Percentiles rank a stretch among this genome's conserved stretches.
Conservation (phyloP, 306 rosid species). For the Luffa acutangula region DNA sequence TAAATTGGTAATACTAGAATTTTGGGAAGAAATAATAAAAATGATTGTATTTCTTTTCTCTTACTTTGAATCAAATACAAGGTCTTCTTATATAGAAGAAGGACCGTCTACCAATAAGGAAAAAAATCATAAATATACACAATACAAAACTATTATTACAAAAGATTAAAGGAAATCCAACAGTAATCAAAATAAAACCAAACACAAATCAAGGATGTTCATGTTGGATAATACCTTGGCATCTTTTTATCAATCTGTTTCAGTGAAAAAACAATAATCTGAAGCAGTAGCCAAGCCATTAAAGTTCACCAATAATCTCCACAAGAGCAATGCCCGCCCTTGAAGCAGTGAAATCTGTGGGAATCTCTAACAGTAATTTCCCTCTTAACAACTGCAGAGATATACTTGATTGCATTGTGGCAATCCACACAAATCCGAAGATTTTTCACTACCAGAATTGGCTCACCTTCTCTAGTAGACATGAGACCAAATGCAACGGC, state of each 20-base stretch:
- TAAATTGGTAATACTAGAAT: too few species aligned
- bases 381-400: slow-evolving; percentile 47
- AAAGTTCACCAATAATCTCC: slow-evolving; percentile 9
- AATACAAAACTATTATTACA: too few species aligned
- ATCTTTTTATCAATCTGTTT: background rate
- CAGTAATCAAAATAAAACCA: background rate
- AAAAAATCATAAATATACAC: too few species aligned
- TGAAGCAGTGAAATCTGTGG: slow-evolving; percentile 76
- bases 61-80: too few species aligned
- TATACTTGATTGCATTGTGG: slow-evolving; percentile 41
- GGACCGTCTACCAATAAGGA: too few species aligned
- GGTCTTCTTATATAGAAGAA: too few species aligned
- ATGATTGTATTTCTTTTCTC: too few species aligned
- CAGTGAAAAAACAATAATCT: background rate
- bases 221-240: background rate
- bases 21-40: too few species aligned
- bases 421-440: slow-evolving; percentile 1
- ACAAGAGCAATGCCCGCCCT: slow-evolving; percentile 26
- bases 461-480: slow-evolving; percentile 46
- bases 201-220: background rate
- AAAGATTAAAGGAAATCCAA: too few species aligned
- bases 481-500: slow-evolving; percentile 37
- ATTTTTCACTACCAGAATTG: background rate
- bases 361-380: slow-evolving; percentile 23
- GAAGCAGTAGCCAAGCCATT: background rate